Conservation (phyloP, 148 eudicot species). For the Bassia scoparia region DNA sequence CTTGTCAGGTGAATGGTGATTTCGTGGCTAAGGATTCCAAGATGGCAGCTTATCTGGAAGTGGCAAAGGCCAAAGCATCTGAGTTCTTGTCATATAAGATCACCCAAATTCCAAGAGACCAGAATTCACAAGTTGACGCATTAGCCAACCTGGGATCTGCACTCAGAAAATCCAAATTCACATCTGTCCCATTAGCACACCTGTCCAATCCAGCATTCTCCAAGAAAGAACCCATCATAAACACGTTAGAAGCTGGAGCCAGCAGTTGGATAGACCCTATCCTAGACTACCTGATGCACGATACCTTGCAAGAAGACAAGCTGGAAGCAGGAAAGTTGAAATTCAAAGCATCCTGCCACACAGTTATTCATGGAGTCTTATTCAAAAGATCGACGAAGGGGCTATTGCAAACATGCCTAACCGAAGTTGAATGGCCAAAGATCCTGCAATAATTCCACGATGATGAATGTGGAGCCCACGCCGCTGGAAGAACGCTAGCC, state of each 20-base stretch:
- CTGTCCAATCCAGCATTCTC: no score
- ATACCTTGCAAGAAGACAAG: background rate
- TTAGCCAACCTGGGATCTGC: background rate
- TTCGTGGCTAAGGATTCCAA: background rate
- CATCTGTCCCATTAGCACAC: no score
- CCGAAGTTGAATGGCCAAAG: background rate
- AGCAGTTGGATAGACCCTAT: background rate
- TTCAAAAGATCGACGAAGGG: background rate
- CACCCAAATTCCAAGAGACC: background rate
- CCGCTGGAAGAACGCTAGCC: background rate
- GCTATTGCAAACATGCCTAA: background rate
- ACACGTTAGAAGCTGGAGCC: background rate
- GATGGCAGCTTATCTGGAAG: background rate
- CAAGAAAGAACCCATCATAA: background rate
- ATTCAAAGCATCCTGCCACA: background rate
- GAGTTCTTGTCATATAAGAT: background rate
- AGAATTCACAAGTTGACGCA: background rate
- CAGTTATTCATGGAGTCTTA: background rate
- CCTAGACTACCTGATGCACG: background rate
- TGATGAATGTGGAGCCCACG: background rate
- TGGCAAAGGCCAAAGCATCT: background rate
- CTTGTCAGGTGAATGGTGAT: background rate
- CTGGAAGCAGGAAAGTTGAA: background rate
- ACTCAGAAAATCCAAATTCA: no score
- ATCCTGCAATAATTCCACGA: background rate